These are phyloP conservation scores for Capsicum chinense DNA, from an alignment of 257 asterid genomes.

Conservation along the genomic window DNA sequence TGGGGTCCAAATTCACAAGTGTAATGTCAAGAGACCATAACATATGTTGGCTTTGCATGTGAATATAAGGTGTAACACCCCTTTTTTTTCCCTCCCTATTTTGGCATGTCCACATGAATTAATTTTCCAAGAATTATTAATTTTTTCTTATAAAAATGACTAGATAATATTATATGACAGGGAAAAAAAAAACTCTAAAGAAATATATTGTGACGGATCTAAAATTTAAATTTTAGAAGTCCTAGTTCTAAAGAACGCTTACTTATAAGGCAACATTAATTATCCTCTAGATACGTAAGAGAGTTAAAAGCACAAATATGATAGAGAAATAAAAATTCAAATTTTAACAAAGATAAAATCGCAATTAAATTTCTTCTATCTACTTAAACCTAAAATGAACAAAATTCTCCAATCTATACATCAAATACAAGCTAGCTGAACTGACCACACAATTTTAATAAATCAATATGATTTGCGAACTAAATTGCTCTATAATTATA, in stretches of 20 bases:
- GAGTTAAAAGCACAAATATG: background rate
- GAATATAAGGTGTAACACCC: background rate
- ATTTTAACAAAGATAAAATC: background rate
- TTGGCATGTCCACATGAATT: background rate
- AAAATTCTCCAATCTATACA: too few relatives aligned
- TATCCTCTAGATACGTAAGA: background rate
- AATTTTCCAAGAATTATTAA: background rate
- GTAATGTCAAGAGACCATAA: slow-evolving; percentile 16
- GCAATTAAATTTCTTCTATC: too few relatives aligned
- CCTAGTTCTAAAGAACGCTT: background rate
- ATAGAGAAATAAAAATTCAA: background rate
- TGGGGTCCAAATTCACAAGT: slow-evolving; percentile 16
- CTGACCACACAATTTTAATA: too few relatives aligned
- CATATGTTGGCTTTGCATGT: slow-evolving; percentile 22
- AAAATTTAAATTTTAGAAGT: background rate
- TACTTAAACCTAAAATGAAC: too few relatives aligned
- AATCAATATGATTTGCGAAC: too few relatives aligned
- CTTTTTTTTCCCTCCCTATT: background rate
- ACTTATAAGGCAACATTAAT: background rate
- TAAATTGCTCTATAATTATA: too few relatives aligned
- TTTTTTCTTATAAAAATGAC: background rate
- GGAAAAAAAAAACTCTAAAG: background rate
- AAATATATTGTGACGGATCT: background rate
- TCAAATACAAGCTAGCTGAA: too few relatives aligned
- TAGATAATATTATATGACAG: background rate